Percentiles rank a stretch among this genome's conserved stretches.
Evolutionary conservation across 805 yeast species (phyloP).

Genomic region (Metschnikowia continentalis): DNA sequence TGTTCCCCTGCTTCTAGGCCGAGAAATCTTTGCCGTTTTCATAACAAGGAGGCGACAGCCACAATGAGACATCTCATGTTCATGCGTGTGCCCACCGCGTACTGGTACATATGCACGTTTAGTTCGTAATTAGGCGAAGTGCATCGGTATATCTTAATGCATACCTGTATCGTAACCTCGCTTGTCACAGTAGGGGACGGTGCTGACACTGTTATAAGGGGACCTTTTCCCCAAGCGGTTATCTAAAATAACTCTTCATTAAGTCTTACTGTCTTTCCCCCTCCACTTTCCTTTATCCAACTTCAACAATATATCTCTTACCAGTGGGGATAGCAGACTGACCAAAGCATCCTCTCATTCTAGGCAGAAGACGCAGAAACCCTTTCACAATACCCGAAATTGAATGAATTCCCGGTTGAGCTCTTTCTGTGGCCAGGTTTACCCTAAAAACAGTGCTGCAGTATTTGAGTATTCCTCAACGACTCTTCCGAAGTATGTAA

Average conservation of each 20-base stretch:
- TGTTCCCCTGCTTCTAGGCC: conserved; percentile 3
- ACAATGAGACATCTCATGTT: neutral
- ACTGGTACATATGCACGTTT: conserved; percentile 3
- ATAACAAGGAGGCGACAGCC: neutral
- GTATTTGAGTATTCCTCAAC: neutral
- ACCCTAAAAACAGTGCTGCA: neutral
- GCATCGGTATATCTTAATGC: conserved; percentile 2
- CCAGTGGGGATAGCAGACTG: neutral
- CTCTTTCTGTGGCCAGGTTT: neutral
- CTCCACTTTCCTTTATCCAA: neutral
- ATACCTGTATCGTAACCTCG: conserved; percentile 2
- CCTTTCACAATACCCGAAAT: neutral
- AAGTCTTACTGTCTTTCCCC: neutral
- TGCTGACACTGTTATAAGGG: conserved; percentile 1
- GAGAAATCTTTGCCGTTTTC: neutral
- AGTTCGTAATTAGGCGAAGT: conserved; percentile 1
- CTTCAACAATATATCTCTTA: neutral
- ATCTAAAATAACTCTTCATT: neutral
- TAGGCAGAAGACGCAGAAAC: neutral
- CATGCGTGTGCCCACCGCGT: neutral
- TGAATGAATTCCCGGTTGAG: conserved; percentile 2
- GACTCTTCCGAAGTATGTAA: conserved; percentile 2
- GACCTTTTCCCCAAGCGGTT: neutral
- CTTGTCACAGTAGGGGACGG: neutral
- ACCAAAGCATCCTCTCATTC: neutral